Conservation (phyloP, 441 rosid species). For the Biscutella auriculata region DNA sequence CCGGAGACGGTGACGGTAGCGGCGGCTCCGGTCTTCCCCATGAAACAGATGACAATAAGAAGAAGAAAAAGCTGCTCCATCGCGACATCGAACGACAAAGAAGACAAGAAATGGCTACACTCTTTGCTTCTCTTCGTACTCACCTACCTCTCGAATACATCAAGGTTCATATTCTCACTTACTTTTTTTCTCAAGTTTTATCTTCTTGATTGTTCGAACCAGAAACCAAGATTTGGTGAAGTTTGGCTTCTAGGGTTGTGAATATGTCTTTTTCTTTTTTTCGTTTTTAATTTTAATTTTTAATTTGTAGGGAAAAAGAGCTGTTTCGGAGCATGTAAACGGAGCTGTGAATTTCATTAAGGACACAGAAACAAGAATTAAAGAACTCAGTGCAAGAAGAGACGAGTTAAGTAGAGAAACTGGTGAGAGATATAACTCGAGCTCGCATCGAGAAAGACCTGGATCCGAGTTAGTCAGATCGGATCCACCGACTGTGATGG, state of each 20-base stretch:
- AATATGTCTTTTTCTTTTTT: neutral
- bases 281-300: neutral
- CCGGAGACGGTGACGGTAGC: constrained; percentile 8
- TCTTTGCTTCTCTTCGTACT: constrained; percentile 52
- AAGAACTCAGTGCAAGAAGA: constrained; percentile 33
- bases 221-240: constrained; percentile 9
- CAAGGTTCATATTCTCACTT: constrained; percentile 33
- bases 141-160: constrained; percentile 64
- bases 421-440: neutral
- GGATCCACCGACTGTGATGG: constrained; percentile 21
- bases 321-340: constrained; percentile 67
- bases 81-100: constrained; percentile 67
- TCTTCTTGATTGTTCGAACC: neutral
- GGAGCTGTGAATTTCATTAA: constrained; percentile 63
- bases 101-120: constrained; percentile 71
- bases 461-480: constrained; percentile 7
- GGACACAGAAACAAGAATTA: constrained; percentile 33
- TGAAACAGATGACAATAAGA: constrained; percentile 9
- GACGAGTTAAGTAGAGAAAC: constrained; percentile 32
- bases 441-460: neutral
- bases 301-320: constrained; percentile 55
- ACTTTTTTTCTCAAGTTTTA: neutral
- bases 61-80: constrained; percentile 49
- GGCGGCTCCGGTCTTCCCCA: constrained; percentile 11
- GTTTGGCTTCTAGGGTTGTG: constrained; percentile 19